Evolutionary conservation across 306 rosid genomes (phyloP), one percentile per base, ranked within the genome.

Genomic region (Spatholobus suberectus): DNA sequence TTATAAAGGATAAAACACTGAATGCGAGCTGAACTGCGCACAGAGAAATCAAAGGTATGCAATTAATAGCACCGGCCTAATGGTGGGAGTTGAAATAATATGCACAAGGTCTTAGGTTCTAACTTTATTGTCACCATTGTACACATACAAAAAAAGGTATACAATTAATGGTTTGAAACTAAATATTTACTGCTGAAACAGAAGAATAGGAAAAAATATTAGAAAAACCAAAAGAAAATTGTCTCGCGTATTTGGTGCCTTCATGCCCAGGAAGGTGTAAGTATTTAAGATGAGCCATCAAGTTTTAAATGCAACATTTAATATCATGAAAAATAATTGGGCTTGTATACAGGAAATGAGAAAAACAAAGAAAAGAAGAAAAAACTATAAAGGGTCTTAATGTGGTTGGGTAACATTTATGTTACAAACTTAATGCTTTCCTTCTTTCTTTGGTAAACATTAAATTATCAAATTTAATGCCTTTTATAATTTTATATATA

Each of bases 341-440:
- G 54, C 35, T 71, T 70, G 69, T 76, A 77, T 63, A 18, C 57
- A 77, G 76, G 68, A 58, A 32, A 79, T 74, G 68, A 49, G 73
- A 73, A 62, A 65, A 83, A 49, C 69, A 67, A 46, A 38, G 17
- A 69, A 58, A 54, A 24, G 27, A 37, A 76, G 59, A 63, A 40
- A 40, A 27, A 78, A 21, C 5, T 11, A 49, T 63, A 65, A 44
- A 35, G 27, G 47, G 47, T 62, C 41, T 75, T 69, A 71, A 83
- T 52, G 57, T 66, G 84, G 87, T 84, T 76, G 90, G 90, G 75
- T 71, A 77, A 72, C 87, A 87, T 83, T 87, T 80, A 87, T 81
- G 86, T 72, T 49, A 81, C 49, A 59, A 81, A 87, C 73, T 84
- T 76, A 83, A 87, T 84, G 90, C 83, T 66, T 87, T 77, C 29